Percentiles rank a stretch among this genome's conserved stretches.
Conservation (phyloP, 305 asterid species). For the Ilex paraguariensis region DNA sequence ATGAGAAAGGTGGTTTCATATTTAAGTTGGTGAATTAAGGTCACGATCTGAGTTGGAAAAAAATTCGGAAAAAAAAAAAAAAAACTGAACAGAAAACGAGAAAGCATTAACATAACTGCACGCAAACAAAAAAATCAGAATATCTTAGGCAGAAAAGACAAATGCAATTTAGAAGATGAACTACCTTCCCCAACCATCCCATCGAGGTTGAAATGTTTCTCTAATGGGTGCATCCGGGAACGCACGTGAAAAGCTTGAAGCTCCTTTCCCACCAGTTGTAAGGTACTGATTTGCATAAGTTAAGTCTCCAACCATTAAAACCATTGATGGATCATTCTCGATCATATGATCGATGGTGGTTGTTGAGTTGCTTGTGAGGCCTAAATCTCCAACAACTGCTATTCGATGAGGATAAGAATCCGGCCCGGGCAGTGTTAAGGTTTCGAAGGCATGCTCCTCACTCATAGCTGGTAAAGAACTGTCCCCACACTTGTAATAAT, state of each 20-base stretch:
- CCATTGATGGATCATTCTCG: conserved; percentile 51
- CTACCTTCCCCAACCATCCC: conserved; percentile 97
- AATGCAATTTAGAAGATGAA: no score
- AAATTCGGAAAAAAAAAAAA: no score
- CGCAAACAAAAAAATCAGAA: no score
- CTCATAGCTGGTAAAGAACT: conserved; percentile 63
- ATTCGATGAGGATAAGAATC: conserved; percentile 54
- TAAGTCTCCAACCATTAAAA: conserved; percentile 74
- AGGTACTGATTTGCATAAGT: conserved; percentile 73
- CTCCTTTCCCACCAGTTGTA: conserved; percentile 75
- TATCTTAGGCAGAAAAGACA: no score
- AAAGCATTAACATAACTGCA: no score
- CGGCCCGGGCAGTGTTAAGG: conserved; percentile 54
- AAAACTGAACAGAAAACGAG: no score
- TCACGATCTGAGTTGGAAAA: no score
- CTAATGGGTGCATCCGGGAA: conserved; percentile 79
- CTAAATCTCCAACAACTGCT: conserved; percentile 80
- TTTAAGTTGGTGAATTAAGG: no score
- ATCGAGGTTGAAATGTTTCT: conserved; percentile 77
- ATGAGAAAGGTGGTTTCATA: no score
- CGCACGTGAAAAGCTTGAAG: conserved; percentile 56
- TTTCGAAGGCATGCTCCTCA: conserved; percentile 47
- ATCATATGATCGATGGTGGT: conserved; percentile 69
- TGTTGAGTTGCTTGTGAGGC: conserved; percentile 66
- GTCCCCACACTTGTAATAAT: conserved; percentile 84